Percentiles rank a stretch among this genome's conserved stretches.
These are phyloP conservation scores for Conringia planisiliqua DNA, from an alignment of 345 rosid species.

Conservation along the genomic window DNA sequence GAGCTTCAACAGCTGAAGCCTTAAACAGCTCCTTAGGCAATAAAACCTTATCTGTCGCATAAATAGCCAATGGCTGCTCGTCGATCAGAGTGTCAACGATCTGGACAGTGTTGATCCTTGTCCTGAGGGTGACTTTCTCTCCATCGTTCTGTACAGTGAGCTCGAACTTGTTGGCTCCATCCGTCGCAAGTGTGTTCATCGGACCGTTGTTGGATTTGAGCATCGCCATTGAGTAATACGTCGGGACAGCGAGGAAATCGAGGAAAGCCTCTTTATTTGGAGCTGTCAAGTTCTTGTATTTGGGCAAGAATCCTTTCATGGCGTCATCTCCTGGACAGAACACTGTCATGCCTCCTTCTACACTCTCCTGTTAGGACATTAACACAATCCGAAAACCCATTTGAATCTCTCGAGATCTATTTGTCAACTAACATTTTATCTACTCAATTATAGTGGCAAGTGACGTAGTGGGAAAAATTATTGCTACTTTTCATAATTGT, in stretches of 20 bases:
- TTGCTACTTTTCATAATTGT: constrained; percentile 1
- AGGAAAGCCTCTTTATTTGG: constrained; percentile 63
- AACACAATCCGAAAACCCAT: not conserved
- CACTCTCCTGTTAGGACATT: constrained; percentile 48
- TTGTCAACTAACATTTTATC: not conserved
- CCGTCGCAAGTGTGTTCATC: constrained; percentile 91
- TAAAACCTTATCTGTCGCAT: constrained; percentile 62
- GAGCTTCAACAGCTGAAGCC: constrained; percentile 58
- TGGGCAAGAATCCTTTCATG: constrained; percentile 76
- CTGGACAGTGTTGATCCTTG: constrained; percentile 63
- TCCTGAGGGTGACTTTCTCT: constrained; percentile 64
- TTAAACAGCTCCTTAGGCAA: constrained; percentile 78
- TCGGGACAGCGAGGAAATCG: constrained; percentile 70
- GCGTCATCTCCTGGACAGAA: constrained; percentile 91
- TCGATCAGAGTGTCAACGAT: constrained; percentile 68
- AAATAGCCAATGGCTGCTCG: constrained; percentile 77
- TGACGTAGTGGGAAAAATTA: constrained; percentile 4
- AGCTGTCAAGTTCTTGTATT: constrained; percentile 74
- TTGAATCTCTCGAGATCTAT: not conserved
- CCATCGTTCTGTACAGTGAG: constrained; percentile 87
- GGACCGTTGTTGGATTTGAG: constrained; percentile 81
- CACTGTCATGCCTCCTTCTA: constrained; percentile 90
- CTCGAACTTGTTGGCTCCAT: constrained; percentile 73
- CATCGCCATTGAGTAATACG: constrained; percentile 69
- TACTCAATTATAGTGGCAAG: not conserved